These are phyloP conservation scores for Acanthamoeba triangularis DNA, from an alignment of 208 protist species.

Conservation along the genomic window DNA sequence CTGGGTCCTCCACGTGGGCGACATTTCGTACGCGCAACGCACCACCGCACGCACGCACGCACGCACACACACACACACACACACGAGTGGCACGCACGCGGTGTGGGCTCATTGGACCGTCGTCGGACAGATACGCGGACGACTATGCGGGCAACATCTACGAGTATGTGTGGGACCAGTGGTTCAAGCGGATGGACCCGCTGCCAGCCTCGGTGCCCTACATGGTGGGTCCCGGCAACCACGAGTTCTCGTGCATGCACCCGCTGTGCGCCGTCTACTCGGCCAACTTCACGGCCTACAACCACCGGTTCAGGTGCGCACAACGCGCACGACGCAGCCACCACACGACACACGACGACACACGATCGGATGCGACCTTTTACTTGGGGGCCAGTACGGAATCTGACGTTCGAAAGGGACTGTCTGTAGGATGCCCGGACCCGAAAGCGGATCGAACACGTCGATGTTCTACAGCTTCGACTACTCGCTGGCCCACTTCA, in stretches of 20 bases:
- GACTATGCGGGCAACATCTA: conserved; percentile 56
- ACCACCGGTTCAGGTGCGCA: conserved; percentile 51
- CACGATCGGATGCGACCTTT: too few relatives aligned
- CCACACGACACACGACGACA: too few relatives aligned
- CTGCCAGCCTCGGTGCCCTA: conserved; percentile 27
- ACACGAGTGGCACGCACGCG: neutral
- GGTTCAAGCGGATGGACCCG: conserved; percentile 52
- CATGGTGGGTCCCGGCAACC: conserved; percentile 73
- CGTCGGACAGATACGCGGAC: conserved; percentile 28
- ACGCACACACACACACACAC: too few relatives aligned
- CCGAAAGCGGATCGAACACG: conserved; percentile 20
- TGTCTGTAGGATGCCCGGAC: conserved; percentile 22
- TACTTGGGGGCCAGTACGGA: too few relatives aligned
- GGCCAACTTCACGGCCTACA: conserved; percentile 75
- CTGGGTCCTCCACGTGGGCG: conserved; percentile 62
- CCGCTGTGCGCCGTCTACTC: conserved; percentile 25
- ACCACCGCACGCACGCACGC: neutral
- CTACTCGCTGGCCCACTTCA: conserved; percentile 65
- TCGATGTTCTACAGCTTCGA: conserved; percentile 73
- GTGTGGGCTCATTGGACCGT: neutral
- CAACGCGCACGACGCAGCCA: neutral
- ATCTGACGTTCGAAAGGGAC: too few relatives aligned
- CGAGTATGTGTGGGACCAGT: conserved; percentile 72
- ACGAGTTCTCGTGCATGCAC: conserved; percentile 61
- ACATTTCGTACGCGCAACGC: conserved; percentile 16